Evolutionary conservation across 176 grass and related monocot genomes (phyloP).

Genomic region (Tillandsia fasciculata): DNA sequence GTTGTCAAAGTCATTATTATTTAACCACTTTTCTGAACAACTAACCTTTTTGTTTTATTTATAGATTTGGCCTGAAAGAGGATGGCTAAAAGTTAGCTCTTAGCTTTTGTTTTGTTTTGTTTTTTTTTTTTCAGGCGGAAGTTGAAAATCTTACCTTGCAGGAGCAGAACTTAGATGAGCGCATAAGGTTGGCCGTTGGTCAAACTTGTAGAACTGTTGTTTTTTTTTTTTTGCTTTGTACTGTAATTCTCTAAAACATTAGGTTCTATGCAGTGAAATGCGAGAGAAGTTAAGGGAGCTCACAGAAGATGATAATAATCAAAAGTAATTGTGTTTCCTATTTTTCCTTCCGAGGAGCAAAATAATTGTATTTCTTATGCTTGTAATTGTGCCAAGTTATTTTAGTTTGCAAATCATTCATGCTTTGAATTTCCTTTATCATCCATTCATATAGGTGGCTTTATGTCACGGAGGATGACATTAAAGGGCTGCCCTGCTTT

Average conservation of each 20-base stretch:
- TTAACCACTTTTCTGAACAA: not conserved
- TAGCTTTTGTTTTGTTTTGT: constrained; percentile 2
- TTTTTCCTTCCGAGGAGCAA: not conserved
- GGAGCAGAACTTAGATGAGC: constrained; percentile 58
- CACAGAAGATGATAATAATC: constrained; percentile 72
- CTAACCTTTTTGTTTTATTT: not conserved
- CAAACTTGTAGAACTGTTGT: constrained; percentile 18
- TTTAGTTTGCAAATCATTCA: not conserved
- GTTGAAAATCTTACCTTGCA: constrained; percentile 55
- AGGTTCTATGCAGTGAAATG: constrained; percentile 56
- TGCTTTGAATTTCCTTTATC: not conserved
- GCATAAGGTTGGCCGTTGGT: constrained; percentile 50
- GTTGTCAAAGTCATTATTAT: not conserved
- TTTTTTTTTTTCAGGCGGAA: constrained; percentile 47
- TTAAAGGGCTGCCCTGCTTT: constrained; percentile 87
- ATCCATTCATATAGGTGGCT: constrained; percentile 57
- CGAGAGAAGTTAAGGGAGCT: constrained; percentile 50
- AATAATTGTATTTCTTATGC: not conserved
- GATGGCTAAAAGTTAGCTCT: not conserved
- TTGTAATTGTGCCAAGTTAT: not conserved
- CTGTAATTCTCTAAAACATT: constrained; percentile 13
- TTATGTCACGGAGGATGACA: constrained; percentile 87
- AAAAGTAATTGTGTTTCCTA: constrained; percentile 32
- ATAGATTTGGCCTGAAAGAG: not conserved
- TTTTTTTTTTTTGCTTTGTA: constrained; percentile 4